phyloP scores from a whole-genome alignment of 331 rosid species.

The Phaseolus coccineus region DNA sequence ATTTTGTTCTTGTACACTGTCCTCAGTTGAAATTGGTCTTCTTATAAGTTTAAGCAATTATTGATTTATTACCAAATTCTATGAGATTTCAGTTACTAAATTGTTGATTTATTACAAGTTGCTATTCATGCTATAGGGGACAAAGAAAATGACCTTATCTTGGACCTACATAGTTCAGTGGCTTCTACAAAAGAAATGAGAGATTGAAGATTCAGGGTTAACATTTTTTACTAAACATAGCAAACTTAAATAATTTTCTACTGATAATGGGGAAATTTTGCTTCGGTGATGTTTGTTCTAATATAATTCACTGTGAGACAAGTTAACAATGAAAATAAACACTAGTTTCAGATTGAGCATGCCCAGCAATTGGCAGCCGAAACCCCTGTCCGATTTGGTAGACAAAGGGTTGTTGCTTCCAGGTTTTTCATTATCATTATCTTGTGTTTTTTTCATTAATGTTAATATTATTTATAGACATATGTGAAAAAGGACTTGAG shows the following conservation, averaged over 20 bases:
- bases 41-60: too few species aligned
- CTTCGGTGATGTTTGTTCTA: conserved; percentile 15
- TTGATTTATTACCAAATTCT: neutral
- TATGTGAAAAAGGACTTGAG: neutral
- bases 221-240: neutral
- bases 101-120: conserved; percentile 56
- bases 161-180: conserved; percentile 62
- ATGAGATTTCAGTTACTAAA: neutral
- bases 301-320: conserved; percentile 16
- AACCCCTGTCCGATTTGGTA: conserved; percentile 60
- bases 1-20: too few species aligned
- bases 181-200: conserved; percentile 59
- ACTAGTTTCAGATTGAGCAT: conserved; percentile 70
- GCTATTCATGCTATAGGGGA: conserved; percentile 86
- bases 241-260: neutral
- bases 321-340: conserved; percentile 18
- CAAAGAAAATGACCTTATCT: conserved; percentile 72
- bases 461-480: neutral
- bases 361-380: conserved; percentile 59
- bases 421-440: conserved; percentile 48
- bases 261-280: neutral
- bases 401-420: conserved; percentile 67
- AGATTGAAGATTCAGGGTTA: conserved; percentile 86
- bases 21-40: too few species aligned
- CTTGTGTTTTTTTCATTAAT: neutral